Evolutionary conservation across 2,329 filamentous ascomycete genomes (phyloP).

Genomic region (Elsinoe necatrix): DNA sequence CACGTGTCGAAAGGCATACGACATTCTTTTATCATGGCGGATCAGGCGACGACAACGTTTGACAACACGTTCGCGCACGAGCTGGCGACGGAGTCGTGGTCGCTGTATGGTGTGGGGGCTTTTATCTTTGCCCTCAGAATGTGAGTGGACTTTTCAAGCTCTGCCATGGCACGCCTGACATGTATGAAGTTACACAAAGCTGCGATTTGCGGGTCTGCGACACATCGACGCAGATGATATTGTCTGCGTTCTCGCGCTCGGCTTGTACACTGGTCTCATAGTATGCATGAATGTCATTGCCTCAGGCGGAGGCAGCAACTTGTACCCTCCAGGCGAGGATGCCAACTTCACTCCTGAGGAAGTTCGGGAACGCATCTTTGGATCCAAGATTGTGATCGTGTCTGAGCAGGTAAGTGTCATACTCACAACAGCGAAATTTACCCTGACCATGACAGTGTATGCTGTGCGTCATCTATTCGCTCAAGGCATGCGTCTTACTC

Average conservation of each 20-base stretch:
- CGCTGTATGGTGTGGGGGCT: constrained; percentile 18
- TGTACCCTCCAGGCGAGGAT: constrained; percentile 34
- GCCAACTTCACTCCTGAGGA: constrained; percentile 31
- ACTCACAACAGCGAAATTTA: not conserved
- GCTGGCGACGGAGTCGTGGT: constrained; percentile 20
- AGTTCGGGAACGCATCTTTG: constrained; percentile 36
- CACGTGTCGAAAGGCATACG: not conserved
- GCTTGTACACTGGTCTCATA: constrained; percentile 35
- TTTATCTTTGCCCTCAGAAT: constrained; percentile 18
- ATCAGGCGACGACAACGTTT: constrained; percentile 14
- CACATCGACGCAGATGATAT: constrained; percentile 19
- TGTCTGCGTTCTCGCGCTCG: constrained; percentile 19
- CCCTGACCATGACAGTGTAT: constrained; percentile 41
- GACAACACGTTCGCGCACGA: constrained; percentile 12
- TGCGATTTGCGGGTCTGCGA: constrained; percentile 14
- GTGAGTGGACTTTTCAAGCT: constrained; percentile 14
- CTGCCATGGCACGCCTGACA: not conserved
- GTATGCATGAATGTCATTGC: constrained; percentile 36
- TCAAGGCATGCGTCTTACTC: constrained; percentile 50
- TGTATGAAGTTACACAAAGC: constrained; percentile 16
- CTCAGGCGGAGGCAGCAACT: constrained; percentile 36
- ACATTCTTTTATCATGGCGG: constrained; percentile 13
- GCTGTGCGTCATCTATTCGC: constrained; percentile 48
- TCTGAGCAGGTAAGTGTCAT: constrained; percentile 35
- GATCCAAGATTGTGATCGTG: constrained; percentile 38